Conservation (phyloP, 106 monocot genomes). For the Alisma plantagoaquatica region DNA sequence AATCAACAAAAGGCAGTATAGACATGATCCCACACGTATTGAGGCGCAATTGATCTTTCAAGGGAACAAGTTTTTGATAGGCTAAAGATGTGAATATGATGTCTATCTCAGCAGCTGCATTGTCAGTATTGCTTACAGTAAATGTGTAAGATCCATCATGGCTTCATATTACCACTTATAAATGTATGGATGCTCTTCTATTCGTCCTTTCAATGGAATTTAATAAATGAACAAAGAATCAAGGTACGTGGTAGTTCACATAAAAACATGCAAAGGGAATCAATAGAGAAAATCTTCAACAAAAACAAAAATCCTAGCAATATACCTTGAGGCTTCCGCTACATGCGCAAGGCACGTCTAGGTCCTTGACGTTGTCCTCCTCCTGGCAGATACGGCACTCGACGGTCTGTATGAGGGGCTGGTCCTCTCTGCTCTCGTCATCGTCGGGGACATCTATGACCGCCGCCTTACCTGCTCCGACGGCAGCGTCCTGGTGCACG, state of each 20-base stretch:
- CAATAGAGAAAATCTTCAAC: not conserved
- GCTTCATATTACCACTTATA: too few relatives aligned
- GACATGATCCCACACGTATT: too few relatives aligned
- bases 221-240: not conserved
- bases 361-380: slow-evolving; percentile 73
- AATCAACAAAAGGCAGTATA: too few relatives aligned
- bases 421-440: slow-evolving; percentile 34
- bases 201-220: not conserved
- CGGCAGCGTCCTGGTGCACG: not conserved
- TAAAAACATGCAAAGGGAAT: not conserved
- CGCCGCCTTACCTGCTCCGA: not conserved
- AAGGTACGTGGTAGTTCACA: not conserved
- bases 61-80: too few relatives aligned
- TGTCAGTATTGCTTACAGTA: too few relatives aligned
- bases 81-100: too few relatives aligned
- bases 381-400: slow-evolving; percentile 99
- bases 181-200: too few relatives aligned
- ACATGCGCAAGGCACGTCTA: slow-evolving; percentile 87
- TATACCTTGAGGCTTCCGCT: slow-evolving; percentile 93
- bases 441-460: slow-evolving; percentile 3
- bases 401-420: slow-evolving; percentile 53
- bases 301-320: too few relatives aligned
- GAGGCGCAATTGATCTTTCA: too few relatives aligned
- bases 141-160: too few relatives aligned
- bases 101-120: too few relatives aligned